Evolutionary conservation across 2,329 filamentous ascomycete species (phyloP).

Genomic region (Fusarium cicatricum): DNA sequence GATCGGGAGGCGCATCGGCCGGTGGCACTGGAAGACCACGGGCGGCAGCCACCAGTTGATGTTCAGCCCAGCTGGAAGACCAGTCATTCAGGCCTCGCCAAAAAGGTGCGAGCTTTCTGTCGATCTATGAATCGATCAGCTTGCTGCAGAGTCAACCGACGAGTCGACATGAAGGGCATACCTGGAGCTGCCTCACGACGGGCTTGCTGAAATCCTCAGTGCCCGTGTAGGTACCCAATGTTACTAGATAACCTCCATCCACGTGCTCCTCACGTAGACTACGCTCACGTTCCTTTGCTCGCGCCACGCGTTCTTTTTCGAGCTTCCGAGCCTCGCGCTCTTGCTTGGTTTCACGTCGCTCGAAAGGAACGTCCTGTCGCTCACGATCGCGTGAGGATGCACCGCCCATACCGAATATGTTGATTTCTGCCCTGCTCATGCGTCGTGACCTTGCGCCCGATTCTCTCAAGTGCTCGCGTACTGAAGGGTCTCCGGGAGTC

Average conservation of each 20-base stretch:
- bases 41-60: constrained; percentile 92
- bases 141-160: neutral
- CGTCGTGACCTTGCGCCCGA: constrained; percentile 37
- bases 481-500: constrained; percentile 34
- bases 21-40: constrained; percentile 84
- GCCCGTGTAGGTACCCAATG: constrained; percentile 91
- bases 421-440: constrained; percentile 56
- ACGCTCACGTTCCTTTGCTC: constrained; percentile 85
- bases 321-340: constrained; percentile 87
- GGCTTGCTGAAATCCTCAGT: constrained; percentile 92
- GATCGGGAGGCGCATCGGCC: constrained; percentile 81
- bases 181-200: constrained; percentile 88
- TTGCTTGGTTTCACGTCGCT: constrained; percentile 86
- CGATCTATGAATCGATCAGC: constrained; percentile 69
- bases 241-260: constrained; percentile 94
- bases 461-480: constrained; percentile 35
- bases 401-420: constrained; percentile 54
- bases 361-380: constrained; percentile 56
- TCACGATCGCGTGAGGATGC: constrained; percentile 50
- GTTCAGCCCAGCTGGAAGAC: constrained; percentile 87
- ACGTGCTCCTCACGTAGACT: constrained; percentile 93
- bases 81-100: constrained; percentile 95
- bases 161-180: constrained; percentile 52
- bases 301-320: constrained; percentile 79
- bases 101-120: constrained; percentile 90